Evolutionary conservation across 495 filamentous ascomycete species (phyloP).

Genomic region (Bombardia bombarda): DNA sequence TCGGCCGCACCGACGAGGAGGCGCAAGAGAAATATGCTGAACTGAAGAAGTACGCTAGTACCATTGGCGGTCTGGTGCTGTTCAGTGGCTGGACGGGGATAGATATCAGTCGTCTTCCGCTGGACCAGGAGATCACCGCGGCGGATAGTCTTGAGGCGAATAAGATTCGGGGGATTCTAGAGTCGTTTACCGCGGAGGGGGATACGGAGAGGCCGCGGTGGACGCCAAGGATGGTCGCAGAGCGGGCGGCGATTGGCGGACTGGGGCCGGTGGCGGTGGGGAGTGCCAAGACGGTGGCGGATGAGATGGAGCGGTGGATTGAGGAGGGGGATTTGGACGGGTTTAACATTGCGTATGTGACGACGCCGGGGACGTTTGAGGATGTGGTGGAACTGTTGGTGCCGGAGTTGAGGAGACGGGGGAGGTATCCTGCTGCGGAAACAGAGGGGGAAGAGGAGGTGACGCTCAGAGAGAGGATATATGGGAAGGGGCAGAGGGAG

Average conservation of each 20-base stretch:
- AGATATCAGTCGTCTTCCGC: constrained; percentile 47
- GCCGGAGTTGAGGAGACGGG: constrained; percentile 32
- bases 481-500: constrained; percentile 47
- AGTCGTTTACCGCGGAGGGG: constrained; percentile 42
- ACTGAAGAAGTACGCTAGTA: constrained; percentile 42
- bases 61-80: constrained; percentile 49
- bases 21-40: constrained; percentile 46
- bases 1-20: constrained; percentile 50
- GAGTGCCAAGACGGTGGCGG: constrained; percentile 49
- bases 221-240: constrained; percentile 47
- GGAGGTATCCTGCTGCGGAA: constrained; percentile 25
- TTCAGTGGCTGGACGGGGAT: constrained; percentile 58
- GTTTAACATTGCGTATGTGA: constrained; percentile 47
- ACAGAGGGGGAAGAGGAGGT: constrained; percentile 33
- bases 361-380: constrained; percentile 36
- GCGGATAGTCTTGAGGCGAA: constrained; percentile 45
- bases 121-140: constrained; percentile 48
- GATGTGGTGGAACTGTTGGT: constrained; percentile 39
- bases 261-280: constrained; percentile 46
- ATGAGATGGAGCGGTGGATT: constrained; percentile 54
- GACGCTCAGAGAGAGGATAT: constrained; percentile 54
- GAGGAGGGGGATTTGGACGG: constrained; percentile 56
- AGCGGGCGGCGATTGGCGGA: constrained; percentile 51
- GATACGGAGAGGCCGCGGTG: constrained; percentile 42
- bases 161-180: constrained; percentile 44